Percentiles rank a stretch among this genome's conserved stretches.
Evolutionary conservation across 2,329 filamentous ascomycete species (phyloP).

Genomic region (Aspergillus fumigatus): DNA sequence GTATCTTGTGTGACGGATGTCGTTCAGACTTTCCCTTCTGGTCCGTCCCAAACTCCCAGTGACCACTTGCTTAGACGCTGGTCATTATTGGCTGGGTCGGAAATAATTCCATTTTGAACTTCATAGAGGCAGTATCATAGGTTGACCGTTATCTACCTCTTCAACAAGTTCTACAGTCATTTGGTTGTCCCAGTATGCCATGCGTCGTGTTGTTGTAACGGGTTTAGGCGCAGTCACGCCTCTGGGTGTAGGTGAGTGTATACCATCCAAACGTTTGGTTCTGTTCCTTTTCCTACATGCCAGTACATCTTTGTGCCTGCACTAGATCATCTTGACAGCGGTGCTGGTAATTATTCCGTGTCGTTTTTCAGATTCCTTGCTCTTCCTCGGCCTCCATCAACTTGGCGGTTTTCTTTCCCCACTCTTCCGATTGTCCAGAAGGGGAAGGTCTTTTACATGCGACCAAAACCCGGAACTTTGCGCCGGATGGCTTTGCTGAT

Average conservation of each 20-base stretch:
- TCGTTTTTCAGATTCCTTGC: neutral
- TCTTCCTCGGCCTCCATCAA: slow-evolving; percentile 1
- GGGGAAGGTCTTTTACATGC: slow-evolving; percentile 26
- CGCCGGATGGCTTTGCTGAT: slow-evolving; percentile 3
- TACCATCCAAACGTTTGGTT: slow-evolving; percentile 1
- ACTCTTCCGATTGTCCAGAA: slow-evolving; percentile 18
- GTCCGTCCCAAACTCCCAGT: neutral
- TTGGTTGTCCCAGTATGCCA: slow-evolving; percentile 17
- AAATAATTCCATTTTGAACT: neutral
- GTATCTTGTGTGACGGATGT: slow-evolving; percentile 9
- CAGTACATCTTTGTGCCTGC: neutral
- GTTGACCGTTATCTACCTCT: neutral
- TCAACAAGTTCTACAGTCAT: neutral
- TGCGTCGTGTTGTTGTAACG: slow-evolving; percentile 72
- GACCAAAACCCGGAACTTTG: neutral
- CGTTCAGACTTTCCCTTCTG: slow-evolving; percentile 39
- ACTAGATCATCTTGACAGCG: neutral
- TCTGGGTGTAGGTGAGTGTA: slow-evolving; percentile 64
- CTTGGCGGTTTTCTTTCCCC: slow-evolving; percentile 6
- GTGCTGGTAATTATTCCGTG: neutral
- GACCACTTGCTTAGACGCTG: neutral
- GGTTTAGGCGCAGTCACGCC: slow-evolving; percentile 79
- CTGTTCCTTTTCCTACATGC: neutral
- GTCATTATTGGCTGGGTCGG: neutral
- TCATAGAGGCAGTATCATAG: neutral